Conservation (phyloP, 768 basidiomycete genomes). For the Inosperma sp. region DNA sequence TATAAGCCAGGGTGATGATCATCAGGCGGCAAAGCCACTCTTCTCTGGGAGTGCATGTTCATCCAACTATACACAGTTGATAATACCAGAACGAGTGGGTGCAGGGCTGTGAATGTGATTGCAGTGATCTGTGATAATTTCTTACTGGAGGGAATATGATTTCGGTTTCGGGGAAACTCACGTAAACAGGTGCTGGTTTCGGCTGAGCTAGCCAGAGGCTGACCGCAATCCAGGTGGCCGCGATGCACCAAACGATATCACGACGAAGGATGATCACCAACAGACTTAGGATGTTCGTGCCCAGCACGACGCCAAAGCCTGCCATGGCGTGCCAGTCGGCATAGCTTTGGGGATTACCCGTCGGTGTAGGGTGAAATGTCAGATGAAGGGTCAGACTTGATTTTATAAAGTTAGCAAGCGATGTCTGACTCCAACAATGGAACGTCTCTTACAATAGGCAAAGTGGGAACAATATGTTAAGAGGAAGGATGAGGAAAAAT, state of each 20-base stretch:
- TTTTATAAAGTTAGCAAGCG: neutral
- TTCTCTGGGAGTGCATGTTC: slow-evolving; percentile 5
- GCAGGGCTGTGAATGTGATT: slow-evolving; percentile 60
- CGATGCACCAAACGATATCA: slow-evolving; percentile 73
- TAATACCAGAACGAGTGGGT: slow-evolving; percentile 55
- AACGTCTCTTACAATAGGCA: slow-evolving; percentile 49
- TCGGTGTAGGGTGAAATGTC: slow-evolving; percentile 42
- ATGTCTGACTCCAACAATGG: neutral
- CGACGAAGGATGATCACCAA: slow-evolving; percentile 50
- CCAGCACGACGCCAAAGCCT: slow-evolving; percentile 64
- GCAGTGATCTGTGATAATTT: slow-evolving; percentile 44
- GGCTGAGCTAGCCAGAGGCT: slow-evolving; percentile 58
- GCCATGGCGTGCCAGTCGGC: slow-evolving; percentile 62
- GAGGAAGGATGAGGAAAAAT: slow-evolving; percentile 55
- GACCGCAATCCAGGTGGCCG: slow-evolving; percentile 69
- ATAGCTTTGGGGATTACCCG: slow-evolving; percentile 48
- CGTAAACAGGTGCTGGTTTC: slow-evolving; percentile 62
- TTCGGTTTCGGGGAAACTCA: slow-evolving; percentile 33
- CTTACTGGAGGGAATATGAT: neutral
- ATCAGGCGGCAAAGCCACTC: slow-evolving; percentile 22
- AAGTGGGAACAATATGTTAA: slow-evolving; percentile 54
- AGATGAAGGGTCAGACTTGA: slow-evolving; percentile 66
- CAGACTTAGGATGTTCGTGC: slow-evolving; percentile 56
- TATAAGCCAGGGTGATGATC: slow-evolving; percentile 11
- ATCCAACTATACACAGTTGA: slow-evolving; percentile 40